A percentile compares a stretch with the other conserved stretches of the same genome.
These are phyloP conservation scores for Sarocladium kiliense DNA, from an alignment of 2,329 filamentous ascomycete species.

Conservation along the genomic window DNA sequence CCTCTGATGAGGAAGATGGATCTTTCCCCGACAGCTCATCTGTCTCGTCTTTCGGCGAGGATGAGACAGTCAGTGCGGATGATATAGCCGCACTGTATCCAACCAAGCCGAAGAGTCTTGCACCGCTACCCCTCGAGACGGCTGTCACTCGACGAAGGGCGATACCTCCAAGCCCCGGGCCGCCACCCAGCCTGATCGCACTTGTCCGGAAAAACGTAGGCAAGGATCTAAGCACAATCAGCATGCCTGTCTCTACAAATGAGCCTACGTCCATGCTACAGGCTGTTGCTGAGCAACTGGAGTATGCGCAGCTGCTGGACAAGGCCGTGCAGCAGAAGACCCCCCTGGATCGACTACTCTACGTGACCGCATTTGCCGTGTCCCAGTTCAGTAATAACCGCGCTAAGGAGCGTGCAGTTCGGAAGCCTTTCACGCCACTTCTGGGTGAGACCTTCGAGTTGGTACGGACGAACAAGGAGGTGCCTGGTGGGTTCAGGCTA, in stretches of 20 bases:
- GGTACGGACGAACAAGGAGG: slow-evolving; percentile 72
- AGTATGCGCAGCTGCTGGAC: slow-evolving; percentile 84
- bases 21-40: slow-evolving; percentile 52
- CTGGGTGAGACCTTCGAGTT: slow-evolving; percentile 95
- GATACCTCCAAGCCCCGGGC: slow-evolving; percentile 67
- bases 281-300: slow-evolving; percentile 81
- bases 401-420: slow-evolving; percentile 83
- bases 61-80: slow-evolving; percentile 53
- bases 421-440: slow-evolving; percentile 96
- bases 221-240: slow-evolving; percentile 93
- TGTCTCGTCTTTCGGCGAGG: slow-evolving; percentile 53
- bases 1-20: slow-evolving; percentile 50
- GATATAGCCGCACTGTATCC: slow-evolving; percentile 66
- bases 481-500: slow-evolving; percentile 72
- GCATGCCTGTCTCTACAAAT: slow-evolving; percentile 96
- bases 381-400: slow-evolving; percentile 78
- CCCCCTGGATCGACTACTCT: slow-evolving; percentile 66
- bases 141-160: slow-evolving; percentile 61
- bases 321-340: slow-evolving; percentile 60
- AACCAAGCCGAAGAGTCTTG: slow-evolving; percentile 65
- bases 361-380: slow-evolving; percentile 85
- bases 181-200: slow-evolving; percentile 85
- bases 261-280: slow-evolving; percentile 87
- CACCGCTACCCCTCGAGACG: slow-evolving; percentile 69
- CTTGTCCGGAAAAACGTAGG: slow-evolving; percentile 97